Conservation (phyloP, 441 rosid species). For the Syzygium malaccense region DNA sequence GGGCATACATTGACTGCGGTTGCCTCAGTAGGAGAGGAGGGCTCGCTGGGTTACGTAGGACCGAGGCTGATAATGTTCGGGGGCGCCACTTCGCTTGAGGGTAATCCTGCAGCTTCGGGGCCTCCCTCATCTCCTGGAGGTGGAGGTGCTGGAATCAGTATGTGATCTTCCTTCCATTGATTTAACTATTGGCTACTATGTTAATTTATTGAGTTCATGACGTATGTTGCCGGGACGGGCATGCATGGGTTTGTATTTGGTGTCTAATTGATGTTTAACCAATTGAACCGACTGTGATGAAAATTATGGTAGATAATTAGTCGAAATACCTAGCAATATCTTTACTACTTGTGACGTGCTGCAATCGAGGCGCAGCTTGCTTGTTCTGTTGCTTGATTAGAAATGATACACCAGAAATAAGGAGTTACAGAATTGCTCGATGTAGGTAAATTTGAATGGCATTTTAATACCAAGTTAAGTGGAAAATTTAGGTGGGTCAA, state of each 20-base stretch:
- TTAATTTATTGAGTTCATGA: not conserved
- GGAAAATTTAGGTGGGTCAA: not conserved
- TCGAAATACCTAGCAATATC: not conserved
- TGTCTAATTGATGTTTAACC: not conserved
- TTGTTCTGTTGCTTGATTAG: not conserved
- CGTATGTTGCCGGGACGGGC: not conserved
- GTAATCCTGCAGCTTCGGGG: conserved; percentile 81
- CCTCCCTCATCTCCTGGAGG: conserved; percentile 92
- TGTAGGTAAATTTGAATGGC: not conserved
- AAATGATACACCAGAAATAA: not conserved
- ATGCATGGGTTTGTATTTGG: not conserved
- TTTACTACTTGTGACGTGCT: not conserved
- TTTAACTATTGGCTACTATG: not conserved
- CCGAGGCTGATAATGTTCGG: conserved; percentile 91
- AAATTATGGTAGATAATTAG: not conserved
- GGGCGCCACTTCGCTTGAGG: conserved; percentile 97
- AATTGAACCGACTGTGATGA: not conserved
- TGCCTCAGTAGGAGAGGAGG: conserved; percentile 93
- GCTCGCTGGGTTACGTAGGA: conserved; percentile 67
- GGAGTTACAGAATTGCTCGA: not conserved
- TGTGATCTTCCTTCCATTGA: conserved; percentile 13
- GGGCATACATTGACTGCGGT: conserved; percentile 96
- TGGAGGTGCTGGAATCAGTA: conserved; percentile 96
- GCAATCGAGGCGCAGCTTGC: not conserved
- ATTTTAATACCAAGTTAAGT: not conserved